Conservation (phyloP, 441 rosid species). For the Lepidium campestre region DNA sequence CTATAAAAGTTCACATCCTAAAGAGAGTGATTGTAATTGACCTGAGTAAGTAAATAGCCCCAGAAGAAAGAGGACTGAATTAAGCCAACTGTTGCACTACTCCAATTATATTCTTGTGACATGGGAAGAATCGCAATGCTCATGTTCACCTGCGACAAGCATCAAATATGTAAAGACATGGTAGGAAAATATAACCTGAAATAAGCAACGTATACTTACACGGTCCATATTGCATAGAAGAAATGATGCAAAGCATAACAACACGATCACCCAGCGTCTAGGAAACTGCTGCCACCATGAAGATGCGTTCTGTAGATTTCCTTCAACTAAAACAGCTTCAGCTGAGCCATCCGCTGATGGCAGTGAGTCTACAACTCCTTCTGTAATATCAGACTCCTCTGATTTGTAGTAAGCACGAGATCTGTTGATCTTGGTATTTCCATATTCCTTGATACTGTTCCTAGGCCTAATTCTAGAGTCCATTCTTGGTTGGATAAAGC, state of each 20-base stretch:
- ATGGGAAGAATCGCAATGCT: constrained; percentile 98
- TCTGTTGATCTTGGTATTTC: constrained; percentile 33
- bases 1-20: not conserved
- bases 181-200: not conserved
- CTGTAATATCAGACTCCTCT: constrained; percentile 63
- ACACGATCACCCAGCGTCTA: constrained; percentile 82
- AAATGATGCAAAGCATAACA: constrained; percentile 83
- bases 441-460: constrained; percentile 18
- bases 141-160: constrained; percentile 79
- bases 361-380: constrained; percentile 48
- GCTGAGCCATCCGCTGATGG: constrained; percentile 44
- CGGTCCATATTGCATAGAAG: constrained; percentile 98
- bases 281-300: constrained; percentile 88
- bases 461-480: constrained; percentile 17
- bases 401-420: constrained; percentile 70
- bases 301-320: constrained; percentile 38
- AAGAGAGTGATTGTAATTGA: constrained; percentile 14
- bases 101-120: constrained; percentile 94
- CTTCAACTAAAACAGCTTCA: constrained; percentile 52
- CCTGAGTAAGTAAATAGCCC: constrained; percentile 98
- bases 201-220: constrained; percentile 39
- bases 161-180: constrained; percentile 8
- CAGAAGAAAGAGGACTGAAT: constrained; percentile 99
- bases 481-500: constrained; percentile 28
- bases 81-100: constrained; percentile 93